Base-by-base conservation (phyloP, 2,329 filamentous ascomycete species). In the Aureobasidium namibiae region DNA sequence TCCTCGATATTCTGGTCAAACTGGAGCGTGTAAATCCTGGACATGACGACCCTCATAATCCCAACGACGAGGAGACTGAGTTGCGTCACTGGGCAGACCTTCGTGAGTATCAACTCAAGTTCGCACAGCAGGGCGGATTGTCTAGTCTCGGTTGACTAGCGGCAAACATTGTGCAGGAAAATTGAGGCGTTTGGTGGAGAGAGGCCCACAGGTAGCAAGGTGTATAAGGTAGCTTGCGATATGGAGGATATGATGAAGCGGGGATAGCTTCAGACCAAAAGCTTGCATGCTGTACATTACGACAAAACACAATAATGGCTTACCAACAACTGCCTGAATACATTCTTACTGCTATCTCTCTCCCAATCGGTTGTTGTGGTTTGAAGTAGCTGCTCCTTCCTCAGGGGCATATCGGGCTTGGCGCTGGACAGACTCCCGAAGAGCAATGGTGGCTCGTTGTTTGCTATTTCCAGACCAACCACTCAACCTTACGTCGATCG, bases 1-100 rank as follows among this genome's bases (percentile, higher is more conserved):
- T 94, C 65, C 78, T 94, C 14, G 86, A 89, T 39, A 85, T 92
- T 10, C 75, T 95, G 7, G 81, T 87, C 66, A 86, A 86, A 65
- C 76, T 95, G 16, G 89, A 94, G 70, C 83, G 85, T 61, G 80
- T 82, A 3, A 82, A 80, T 52, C 75, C 75, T 1, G 73, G 71
- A 3, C 74, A 72, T 48, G 68, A 67, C 61, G 53, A 65, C 63
- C 59, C 65, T 52, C 70, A 64, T 62, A 65, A 68, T 68, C 59
- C 63, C 4, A 69, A 79, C 21, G 78, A 88, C 63, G 89, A 94
- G 65, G 88, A 92, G 67, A 82, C 87, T 56, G 89, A 94, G 71
- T 72, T 94, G 64, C 78, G 83, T 21, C 80, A 84, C 61, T 95
- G 90, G 90, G 87, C 88, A 0, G 89, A 88, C 69, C 73, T 95